Evolutionary conservation across 495 filamentous ascomycete genomes (phyloP).

Genomic region (Apiosordaria backusii): DNA sequence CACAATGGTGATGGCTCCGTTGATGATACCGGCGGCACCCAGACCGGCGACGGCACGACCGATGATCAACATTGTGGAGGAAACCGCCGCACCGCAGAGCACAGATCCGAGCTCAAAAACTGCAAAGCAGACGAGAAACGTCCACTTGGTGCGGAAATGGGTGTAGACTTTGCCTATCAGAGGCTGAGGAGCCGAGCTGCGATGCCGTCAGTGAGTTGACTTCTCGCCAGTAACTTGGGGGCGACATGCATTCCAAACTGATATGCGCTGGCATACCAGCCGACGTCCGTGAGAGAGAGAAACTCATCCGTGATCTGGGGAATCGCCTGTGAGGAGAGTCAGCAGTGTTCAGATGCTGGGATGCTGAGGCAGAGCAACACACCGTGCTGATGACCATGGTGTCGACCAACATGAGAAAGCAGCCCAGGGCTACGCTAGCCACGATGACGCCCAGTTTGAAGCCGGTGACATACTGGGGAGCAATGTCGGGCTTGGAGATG

Average conservation of each 20-base stretch:
- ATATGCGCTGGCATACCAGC: background rate
- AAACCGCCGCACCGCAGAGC: background rate
- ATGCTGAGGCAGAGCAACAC: background rate
- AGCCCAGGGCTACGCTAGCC: background rate
- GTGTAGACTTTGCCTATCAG: background rate
- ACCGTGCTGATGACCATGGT: background rate
- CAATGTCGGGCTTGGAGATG: too few species aligned
- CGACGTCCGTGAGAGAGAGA: background rate
- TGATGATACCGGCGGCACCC: background rate
- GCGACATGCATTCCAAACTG: background rate
- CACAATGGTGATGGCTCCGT: background rate
- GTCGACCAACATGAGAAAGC: background rate
- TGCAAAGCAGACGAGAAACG: background rate
- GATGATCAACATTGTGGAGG: background rate
- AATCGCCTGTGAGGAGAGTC: background rate
- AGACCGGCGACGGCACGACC: background rate
- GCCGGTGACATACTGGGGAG: background rate
- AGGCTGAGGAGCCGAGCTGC: background rate
- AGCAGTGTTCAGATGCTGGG: too few species aligned
- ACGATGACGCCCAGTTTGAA: background rate
- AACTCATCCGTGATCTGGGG: background rate
- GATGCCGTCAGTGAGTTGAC: background rate
- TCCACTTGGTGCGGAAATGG: background rate
- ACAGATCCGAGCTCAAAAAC: background rate
- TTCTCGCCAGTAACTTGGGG: background rate